phyloP scores from a whole-genome alignment of 805 yeast species.

The Blastobotrys muscicola region DNA sequence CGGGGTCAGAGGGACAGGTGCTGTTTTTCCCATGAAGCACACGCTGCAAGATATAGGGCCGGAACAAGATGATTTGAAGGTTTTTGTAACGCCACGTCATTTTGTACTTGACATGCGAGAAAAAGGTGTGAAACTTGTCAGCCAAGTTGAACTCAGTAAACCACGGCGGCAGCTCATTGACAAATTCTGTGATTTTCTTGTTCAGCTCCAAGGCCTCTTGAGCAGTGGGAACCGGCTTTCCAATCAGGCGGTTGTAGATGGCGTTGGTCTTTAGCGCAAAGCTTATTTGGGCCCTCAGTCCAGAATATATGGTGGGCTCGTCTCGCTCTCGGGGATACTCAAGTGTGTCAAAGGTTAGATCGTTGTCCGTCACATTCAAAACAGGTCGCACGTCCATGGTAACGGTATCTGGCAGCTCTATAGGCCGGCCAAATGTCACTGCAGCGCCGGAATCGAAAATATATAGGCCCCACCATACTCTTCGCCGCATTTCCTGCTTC shows the following conservation, averaged over 20 bases:
- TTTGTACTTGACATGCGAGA: slow-evolving; percentile 32
- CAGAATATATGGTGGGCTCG: slow-evolving; percentile 48
- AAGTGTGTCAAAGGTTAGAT: slow-evolving; percentile 22
- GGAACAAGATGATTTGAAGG: slow-evolving; percentile 43
- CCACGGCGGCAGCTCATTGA: slow-evolving; percentile 37
- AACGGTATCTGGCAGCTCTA: slow-evolving; percentile 39
- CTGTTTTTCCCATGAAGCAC: slow-evolving; percentile 20
- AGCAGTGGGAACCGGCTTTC: slow-evolving; percentile 40
- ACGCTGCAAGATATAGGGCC: slow-evolving; percentile 50
- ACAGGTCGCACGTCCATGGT: slow-evolving; percentile 43
- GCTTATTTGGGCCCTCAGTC: slow-evolving; percentile 45
- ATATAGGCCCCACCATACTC: slow-evolving; percentile 62
- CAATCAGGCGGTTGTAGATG: slow-evolving; percentile 39
- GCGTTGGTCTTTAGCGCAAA: slow-evolving; percentile 40
- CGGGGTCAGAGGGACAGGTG: slow-evolving; percentile 12
- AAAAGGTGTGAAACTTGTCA: slow-evolving; percentile 12
- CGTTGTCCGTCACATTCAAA: slow-evolving; percentile 41
- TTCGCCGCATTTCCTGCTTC: slow-evolving; percentile 45
- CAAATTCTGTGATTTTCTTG: slow-evolving; percentile 33
- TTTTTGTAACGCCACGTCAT: slow-evolving; percentile 52
- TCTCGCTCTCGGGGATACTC: slow-evolving; percentile 18
- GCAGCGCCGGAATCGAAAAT: slow-evolving; percentile 57
- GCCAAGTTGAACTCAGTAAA: slow-evolving; percentile 28
- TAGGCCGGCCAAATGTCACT: slow-evolving; percentile 57
- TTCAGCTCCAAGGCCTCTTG: slow-evolving; percentile 44